A percentile compares a stretch with the other conserved stretches of the same genome.
These are phyloP conservation scores for Euphorbia peplus DNA, from an alignment of 345 rosid species.

Conservation along the genomic window DNA sequence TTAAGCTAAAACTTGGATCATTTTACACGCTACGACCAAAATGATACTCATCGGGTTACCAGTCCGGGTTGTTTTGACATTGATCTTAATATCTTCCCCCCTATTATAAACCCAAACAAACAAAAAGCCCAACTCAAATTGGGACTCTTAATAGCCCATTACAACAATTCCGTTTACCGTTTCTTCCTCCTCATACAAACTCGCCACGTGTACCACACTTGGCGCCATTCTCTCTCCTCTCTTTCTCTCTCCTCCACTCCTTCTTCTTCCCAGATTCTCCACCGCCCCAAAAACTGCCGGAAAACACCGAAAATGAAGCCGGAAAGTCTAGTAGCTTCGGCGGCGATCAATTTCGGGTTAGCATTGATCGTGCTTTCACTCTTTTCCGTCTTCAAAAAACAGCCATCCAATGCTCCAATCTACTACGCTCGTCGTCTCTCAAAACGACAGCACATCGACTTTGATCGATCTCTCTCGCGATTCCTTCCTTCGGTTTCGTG, in stretches of 20 bases:
- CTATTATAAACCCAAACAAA: too few species aligned
- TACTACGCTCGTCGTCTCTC: slow-evolving; percentile 83
- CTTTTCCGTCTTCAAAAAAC: slow-evolving; percentile 79
- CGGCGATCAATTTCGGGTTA: slow-evolving; percentile 67
- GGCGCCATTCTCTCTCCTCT: not conserved
- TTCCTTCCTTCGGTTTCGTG: slow-evolving; percentile 82
- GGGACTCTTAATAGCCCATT: too few species aligned
- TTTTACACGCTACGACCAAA: too few species aligned
- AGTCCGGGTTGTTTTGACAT: too few species aligned
- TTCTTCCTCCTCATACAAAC: slow-evolving; percentile 1
- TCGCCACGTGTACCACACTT: slow-evolving; percentile 12
- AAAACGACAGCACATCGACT: slow-evolving; percentile 25
- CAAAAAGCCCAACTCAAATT: not conserved
- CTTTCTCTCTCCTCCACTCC: not conserved
- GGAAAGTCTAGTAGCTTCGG: slow-evolving; percentile 70
- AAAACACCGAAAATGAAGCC: slow-evolving; percentile 43
- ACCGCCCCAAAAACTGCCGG: not conserved
- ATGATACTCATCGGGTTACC: too few species aligned
- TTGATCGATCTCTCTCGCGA: slow-evolving; percentile 43
- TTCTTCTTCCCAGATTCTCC: not conserved
- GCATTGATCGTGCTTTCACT: slow-evolving; percentile 61
- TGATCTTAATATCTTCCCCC: too few species aligned
- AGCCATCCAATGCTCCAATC: slow-evolving; percentile 64
- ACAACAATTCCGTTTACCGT: not conserved
- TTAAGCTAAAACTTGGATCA: too few species aligned